Percentiles rank a stretch among this genome's conserved stretches.
Conservation (phyloP, 306 rosid species). For the Cucumis cinereus region DNA sequence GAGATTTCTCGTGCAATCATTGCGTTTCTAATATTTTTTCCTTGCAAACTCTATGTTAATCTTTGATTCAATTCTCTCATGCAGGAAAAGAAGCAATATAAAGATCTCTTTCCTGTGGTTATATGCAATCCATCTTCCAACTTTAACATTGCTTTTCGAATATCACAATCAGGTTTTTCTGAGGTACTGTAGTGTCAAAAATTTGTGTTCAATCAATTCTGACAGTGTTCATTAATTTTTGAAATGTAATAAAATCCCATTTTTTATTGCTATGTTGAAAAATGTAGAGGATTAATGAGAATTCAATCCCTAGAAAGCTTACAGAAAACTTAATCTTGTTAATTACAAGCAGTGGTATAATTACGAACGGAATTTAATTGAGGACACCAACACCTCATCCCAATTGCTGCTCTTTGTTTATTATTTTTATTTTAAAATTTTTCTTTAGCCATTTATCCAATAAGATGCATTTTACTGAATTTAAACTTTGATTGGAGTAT, state of each 20-base stretch:
- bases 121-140: constrained; percentile 42
- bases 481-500: neutral
- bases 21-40: neutral
- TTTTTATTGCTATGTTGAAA: neutral
- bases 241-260: neutral
- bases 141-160: constrained; percentile 66
- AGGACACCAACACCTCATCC: neutral
- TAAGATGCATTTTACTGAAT: neutral
- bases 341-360: neutral
- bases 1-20: neutral
- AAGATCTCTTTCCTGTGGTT: constrained; percentile 58
- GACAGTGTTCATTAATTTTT: neutral
- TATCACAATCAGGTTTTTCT: constrained; percentile 46
- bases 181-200: constrained; percentile 36
- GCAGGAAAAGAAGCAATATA: constrained; percentile 58
- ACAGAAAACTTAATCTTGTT: neutral
- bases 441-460: neutral
- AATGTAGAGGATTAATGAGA: neutral
- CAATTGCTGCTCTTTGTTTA: neutral
- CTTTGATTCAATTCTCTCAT: neutral
- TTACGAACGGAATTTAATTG: neutral
- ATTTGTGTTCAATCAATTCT: neutral
- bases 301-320: neutral
- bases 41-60: constrained; percentile 2
- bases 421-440: neutral